These are phyloP conservation scores for Leishmania lainsoni DNA, from an alignment of 208 protist species.

Conservation along the genomic window DNA sequence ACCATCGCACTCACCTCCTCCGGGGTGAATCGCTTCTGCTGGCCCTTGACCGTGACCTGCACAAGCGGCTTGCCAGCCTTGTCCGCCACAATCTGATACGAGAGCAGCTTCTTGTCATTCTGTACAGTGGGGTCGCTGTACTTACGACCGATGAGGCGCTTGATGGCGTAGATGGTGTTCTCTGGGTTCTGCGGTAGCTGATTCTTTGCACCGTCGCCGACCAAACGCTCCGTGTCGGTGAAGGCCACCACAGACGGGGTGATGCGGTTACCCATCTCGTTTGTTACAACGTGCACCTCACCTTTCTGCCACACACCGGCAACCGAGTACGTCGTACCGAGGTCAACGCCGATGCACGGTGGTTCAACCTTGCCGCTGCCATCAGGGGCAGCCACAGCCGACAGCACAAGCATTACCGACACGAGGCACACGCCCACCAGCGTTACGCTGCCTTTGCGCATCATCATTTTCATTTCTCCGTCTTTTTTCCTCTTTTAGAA, in stretches of 20 bases:
- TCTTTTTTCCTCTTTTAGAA: background rate
- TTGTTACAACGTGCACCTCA: slow-evolving; percentile 91
- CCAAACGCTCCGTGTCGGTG: slow-evolving; percentile 91
- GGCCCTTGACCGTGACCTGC: slow-evolving; percentile 70
- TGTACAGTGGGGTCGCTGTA: slow-evolving; percentile 93
- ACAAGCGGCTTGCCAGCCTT: slow-evolving; percentile 79
- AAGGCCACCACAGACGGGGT: slow-evolving; percentile 97
- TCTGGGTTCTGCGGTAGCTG: slow-evolving; percentile 91
- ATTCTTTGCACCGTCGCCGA: slow-evolving; percentile 92
- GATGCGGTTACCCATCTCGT: slow-evolving; percentile 93
- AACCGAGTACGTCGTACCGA: slow-evolving; percentile 97
- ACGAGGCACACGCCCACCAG: slow-evolving; percentile 30
- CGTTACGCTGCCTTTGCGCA: slow-evolving; percentile 9
- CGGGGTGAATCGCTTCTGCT: slow-evolving; percentile 83
- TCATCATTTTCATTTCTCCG: slow-evolving; percentile 5
- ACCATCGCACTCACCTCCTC: slow-evolving; percentile 91
- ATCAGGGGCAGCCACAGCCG: slow-evolving; percentile 50
- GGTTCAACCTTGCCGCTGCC: slow-evolving; percentile 77
- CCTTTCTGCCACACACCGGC: slow-evolving; percentile 97
- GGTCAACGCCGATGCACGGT: slow-evolving; percentile 93
- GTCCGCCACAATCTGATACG: slow-evolving; percentile 88
- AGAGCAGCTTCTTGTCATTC: slow-evolving; percentile 95
- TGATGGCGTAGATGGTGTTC: slow-evolving; percentile 93
- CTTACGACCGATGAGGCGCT: slow-evolving; percentile 93
- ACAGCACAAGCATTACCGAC: slow-evolving; percentile 23